phyloP scores from a whole-genome alignment of 805 yeast genomes.

The Kodamaea leandrae region DNA sequence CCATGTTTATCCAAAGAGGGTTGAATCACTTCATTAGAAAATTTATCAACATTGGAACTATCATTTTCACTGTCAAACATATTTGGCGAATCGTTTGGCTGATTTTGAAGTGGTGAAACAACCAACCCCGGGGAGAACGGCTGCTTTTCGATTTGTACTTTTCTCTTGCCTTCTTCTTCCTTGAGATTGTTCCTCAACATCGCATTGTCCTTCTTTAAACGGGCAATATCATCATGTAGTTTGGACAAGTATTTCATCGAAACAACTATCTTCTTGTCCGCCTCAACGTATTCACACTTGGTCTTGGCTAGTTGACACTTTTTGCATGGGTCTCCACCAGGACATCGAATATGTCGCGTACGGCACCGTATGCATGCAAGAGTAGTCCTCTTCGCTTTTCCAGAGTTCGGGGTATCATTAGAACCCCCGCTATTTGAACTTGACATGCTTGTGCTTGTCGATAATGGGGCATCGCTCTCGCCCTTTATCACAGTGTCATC shows the following conservation, averaged over 20 bases:
- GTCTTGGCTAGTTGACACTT: conserved; percentile 56
- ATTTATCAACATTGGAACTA: background rate
- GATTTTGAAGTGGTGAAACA: too few relatives aligned
- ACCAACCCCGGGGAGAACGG: background rate
- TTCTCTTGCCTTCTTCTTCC: conserved; percentile 19
- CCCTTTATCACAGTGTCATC: background rate
- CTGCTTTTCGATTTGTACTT: background rate
- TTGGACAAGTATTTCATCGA: conserved; percentile 67
- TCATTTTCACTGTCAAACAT: too few relatives aligned
- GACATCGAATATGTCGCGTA: conserved; percentile 70
- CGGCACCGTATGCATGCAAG: conserved; percentile 65
- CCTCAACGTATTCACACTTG: conserved; percentile 68
- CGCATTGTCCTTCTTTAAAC: conserved; percentile 65
- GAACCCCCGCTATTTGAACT: background rate
- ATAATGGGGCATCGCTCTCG: background rate
- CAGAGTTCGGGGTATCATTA: background rate
- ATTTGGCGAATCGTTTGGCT: too few relatives aligned
- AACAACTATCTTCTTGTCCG: conserved; percentile 68
- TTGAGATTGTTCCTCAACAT: conserved; percentile 46
- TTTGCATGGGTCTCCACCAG: conserved; percentile 72
- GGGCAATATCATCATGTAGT: conserved; percentile 64
- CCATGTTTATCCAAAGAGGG: conserved; percentile 73
- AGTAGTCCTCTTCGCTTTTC: conserved; percentile 30
- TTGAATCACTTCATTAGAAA: conserved; percentile 52
- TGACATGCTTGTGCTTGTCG: background rate